Base-by-base conservation (phyloP, 176 grass and related monocot genomes). In the Rhipidocladum racemiflorum region DNA sequence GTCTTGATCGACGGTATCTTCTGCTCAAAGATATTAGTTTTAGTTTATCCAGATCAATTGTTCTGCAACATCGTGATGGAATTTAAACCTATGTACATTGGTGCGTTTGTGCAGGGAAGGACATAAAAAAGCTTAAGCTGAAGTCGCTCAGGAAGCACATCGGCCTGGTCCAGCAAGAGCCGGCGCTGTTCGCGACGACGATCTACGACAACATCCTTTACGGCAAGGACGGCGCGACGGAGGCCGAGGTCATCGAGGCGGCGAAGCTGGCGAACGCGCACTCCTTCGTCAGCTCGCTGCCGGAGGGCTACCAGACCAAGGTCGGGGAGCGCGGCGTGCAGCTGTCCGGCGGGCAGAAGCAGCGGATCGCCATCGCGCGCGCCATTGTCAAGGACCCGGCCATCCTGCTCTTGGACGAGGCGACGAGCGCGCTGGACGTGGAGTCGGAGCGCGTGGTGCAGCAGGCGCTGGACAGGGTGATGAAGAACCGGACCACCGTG, bases 191-290 rank as follows among this genome's bases (percentile, higher is more conserved):
- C 68, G 96, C 87, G 8, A 98, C 96, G n/a, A 93, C 96, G 4
- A 98, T 98, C 78, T 88, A 90, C 42, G 92, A 95, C 2, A 98
- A 98, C 90, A 98, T 98, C 74, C 72, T 90, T 49, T 95, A 98
- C 66, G 95, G 96, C 64, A 98, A 98, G 76, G 96, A 95, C 53
- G 75, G 92, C 0, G 76, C 96, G 2, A 90, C 92, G 0, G 92
- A 98, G 66, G 82, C 84, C 1, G 96, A 98, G 82, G 88, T 98
- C 0, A 0, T 95, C 0, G 96, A 98, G 82, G 87, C 92, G 1
- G 90, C 96, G 0, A 98, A 87, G 87, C 90, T 98, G 35, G 96
- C 92, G 43, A 98, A 98, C 70, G 96, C 96, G 65, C 96, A 98
- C 84, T 86, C 90, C 85, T 98, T 98, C 92, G 87, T 98, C 88